phyloP scores from a whole-genome alignment of 371 early-diverging fungal genomes.

The Mucor mucedo region DNA sequence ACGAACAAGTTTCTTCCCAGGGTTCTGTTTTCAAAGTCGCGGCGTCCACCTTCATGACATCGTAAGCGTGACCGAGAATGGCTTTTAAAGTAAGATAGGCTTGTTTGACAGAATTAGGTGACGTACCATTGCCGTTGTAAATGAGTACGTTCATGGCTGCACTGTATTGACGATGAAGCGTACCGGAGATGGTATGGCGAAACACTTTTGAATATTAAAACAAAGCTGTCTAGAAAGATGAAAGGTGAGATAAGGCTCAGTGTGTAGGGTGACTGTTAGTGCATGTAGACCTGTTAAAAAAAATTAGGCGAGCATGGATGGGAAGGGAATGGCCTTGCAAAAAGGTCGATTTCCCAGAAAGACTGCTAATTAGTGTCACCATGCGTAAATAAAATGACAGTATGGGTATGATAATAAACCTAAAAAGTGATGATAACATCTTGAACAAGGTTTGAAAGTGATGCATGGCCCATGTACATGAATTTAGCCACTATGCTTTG shows the following conservation, averaged over 20 bases:
- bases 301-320: background rate
- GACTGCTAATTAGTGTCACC: background rate
- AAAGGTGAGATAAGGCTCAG: too few relatives aligned
- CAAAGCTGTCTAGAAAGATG: too few relatives aligned
- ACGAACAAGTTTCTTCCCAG: conserved; percentile 81
- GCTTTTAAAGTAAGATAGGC: conserved; percentile 67
- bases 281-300: too few relatives aligned
- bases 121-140: conserved; percentile 79
- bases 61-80: conserved; percentile 77
- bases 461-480: too few relatives aligned
- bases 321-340: background rate
- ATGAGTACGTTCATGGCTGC: conserved; percentile 79
- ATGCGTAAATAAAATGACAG: background rate
- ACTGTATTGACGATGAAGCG: background rate
- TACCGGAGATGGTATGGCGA: too few relatives aligned
- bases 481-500: background rate
- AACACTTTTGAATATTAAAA: too few relatives aligned
- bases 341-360: background rate
- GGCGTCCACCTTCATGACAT: conserved; percentile 80
- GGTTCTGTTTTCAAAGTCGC: conserved; percentile 70
- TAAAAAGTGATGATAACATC: background rate
- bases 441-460: too few relatives aligned
- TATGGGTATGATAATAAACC: background rate
- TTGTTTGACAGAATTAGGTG: conserved; percentile 64
- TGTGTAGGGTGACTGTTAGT: too few relatives aligned